Percentiles rank a stretch among this genome's conserved stretches.
Evolutionary conservation across 331 rosid genomes (phyloP).

Genomic region (Pyracantha coccinea): DNA sequence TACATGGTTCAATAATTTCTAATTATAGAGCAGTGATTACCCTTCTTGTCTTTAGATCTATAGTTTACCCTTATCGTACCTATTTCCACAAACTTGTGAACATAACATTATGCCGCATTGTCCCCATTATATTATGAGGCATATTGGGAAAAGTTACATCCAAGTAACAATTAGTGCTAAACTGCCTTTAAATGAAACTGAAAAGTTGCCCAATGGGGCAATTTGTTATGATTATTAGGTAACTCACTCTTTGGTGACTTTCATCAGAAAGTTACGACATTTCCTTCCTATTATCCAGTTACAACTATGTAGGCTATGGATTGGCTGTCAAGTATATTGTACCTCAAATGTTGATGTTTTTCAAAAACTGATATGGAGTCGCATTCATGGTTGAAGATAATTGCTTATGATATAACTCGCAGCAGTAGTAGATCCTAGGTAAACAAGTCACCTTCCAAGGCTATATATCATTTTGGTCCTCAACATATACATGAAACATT

Average conservation of each 20-base stretch:
- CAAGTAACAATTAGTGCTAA: neutral
- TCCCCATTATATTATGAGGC: neutral
- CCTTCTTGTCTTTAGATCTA: neutral
- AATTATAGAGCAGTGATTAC: neutral
- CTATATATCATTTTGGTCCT: neutral
- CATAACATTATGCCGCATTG: neutral
- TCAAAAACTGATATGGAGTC: neutral
- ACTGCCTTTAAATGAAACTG: neutral
- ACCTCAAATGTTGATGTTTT: neutral
- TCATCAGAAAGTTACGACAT: neutral
- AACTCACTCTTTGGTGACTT: neutral
- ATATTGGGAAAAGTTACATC: neutral
- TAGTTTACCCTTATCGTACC: neutral
- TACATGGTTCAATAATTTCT: neutral
- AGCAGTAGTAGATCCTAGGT: neutral
- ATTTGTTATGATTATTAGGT: neutral
- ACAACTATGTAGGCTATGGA: neutral
- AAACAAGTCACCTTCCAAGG: neutral
- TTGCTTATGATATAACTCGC: neutral
- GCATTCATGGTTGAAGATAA: neutral
- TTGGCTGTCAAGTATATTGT: neutral
- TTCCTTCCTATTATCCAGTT: neutral
- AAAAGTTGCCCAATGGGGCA: neutral
- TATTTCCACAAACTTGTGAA: neutral
- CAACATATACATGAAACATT: neutral